Evolutionary conservation across 2,329 filamentous ascomycete species (phyloP), one percentile per base, ranked within the genome.

Genomic region (Thelonectria blattea): DNA sequence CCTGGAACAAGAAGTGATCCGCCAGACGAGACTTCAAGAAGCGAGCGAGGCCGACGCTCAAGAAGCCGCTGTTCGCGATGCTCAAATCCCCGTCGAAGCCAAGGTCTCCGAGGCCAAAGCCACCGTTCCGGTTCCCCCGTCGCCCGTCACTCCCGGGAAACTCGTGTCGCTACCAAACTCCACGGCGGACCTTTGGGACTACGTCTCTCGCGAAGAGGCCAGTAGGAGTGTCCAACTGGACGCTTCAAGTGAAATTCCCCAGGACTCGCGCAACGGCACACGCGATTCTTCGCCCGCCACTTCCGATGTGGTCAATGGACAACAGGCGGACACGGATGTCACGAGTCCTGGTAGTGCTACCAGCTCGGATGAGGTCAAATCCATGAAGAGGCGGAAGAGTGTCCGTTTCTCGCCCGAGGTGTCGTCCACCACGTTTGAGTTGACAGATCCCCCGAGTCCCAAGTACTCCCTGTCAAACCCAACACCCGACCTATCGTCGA

Each of bases 1-100:
- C 65, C 86, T 89, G 54, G 93, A 97, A 75, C 88, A 92, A 68
- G 90, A 97, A 72, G 90, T 87, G 11, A 91, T 98, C 65, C 88
- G 93, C 65, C 84, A 88, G 71, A 91, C 88, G 60, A 80, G 79
- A 45, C 71, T 78, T 15, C 73, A 79, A 52, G 84, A 87, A 68
- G 80, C 81, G 0, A 62, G 65, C 46, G 58, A 70, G 56, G 69
- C 70, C 2, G 66, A 68, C 34, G 65, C 64, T 9, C 62, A 60
- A 18, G 59, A 62, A 17, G 56, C 67, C 65, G 62, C 65, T 14
- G 50, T 52, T 3, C 51, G 24, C 14, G 48, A 61, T 22, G 50
- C 54, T 4, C 60, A 66, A 47, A 58, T 34, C 37, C 57, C 15
- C 55, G 32, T 30, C 41, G 50, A 59, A 17, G 54, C 8, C 46